Conservation (phyloP, 352 stramenopile species). For the Hyaloperonospora brassicae region DNA sequence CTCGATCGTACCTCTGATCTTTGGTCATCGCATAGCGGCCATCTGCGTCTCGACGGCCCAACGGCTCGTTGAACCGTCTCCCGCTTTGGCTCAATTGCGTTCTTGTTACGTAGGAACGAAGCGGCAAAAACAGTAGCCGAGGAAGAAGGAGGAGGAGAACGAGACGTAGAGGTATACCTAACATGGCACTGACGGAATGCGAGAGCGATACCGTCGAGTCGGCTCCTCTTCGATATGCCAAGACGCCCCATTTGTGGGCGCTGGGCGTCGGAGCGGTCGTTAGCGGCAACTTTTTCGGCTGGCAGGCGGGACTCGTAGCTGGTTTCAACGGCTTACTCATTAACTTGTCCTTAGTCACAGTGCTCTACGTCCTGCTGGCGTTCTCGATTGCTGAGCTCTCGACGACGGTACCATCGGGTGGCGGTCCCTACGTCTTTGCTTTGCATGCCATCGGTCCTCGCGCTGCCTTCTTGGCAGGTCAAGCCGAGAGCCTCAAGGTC, state of each 20-base stretch:
- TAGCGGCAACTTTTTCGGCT: slow-evolving; percentile 57
- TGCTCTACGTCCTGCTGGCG: slow-evolving; percentile 54
- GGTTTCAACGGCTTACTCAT: slow-evolving; percentile 55
- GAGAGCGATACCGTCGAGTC: slow-evolving; percentile 9
- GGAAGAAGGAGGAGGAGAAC: not conserved
- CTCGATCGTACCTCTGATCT: no score
- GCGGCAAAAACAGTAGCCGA: no score
- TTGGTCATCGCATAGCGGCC: no score
- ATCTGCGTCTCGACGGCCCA: no score
- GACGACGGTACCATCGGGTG: slow-evolving; percentile 41
- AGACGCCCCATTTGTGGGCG: slow-evolving; percentile 51
- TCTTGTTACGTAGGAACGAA: slow-evolving; percentile 1
- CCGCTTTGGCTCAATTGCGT: slow-evolving; percentile 4
- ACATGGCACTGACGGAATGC: slow-evolving; percentile 14
- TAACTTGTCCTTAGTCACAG: slow-evolving; percentile 45
- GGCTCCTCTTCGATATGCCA: slow-evolving; percentile 30
- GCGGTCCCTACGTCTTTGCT: slow-evolving; percentile 58
- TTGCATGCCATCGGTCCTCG: slow-evolving; percentile 46
- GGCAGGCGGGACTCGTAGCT: slow-evolving; percentile 44
- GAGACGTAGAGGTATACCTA: not conserved
- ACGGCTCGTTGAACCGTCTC: not conserved
- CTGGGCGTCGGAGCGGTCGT: slow-evolving; percentile 49
- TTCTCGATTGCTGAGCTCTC: slow-evolving; percentile 70
- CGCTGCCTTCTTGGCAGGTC: slow-evolving; percentile 52
- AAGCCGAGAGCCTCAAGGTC: slow-evolving; percentile 65